Evolutionary conservation across 169 alveolate genomes (phyloP), one percentile per base, ranked within the genome.

Genomic region (Plasmodium billcollinsi): DNA sequence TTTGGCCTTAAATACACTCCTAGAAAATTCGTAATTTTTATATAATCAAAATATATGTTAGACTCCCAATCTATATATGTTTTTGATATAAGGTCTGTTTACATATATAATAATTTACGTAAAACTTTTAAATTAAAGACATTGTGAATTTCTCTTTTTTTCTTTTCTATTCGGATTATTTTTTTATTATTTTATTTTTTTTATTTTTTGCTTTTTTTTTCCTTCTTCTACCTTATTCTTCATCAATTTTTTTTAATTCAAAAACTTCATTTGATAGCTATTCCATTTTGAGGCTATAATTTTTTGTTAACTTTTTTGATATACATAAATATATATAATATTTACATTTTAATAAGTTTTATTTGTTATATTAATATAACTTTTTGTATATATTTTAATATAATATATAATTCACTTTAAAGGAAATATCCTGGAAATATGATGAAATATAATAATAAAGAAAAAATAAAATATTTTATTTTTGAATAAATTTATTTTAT

Each of bases 1-100:
- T 21, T 94, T 94, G 15, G 98, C 98, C 29, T 59, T 96, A 61
- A 96, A 96, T 66, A 94, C 95, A 14, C 76, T 96, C 26, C 70
- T 95, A 61, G 97, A 93, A 49, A 73, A 80, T 43, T 88, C 90
- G 3, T 80, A 80, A 80, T 56, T 56, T 56, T 56, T 15, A 56
- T 56, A 56, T 11, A 15, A 56, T 15, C 15, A 56, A 14, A 56
- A 56, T 14, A 15, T 56, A 15, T 56, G 15, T 33, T 33, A 33
- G 45, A 33, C 45, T 33, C 9, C 9, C 45, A 33, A 0, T 33
- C 8, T 33, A 33, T 67, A 67, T 58, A 59, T 50, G 20, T 9
- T 72, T 49, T 56, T 72, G 18, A 20, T 50, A 72, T 39, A 9
- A 24, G 15, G 26, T 18, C 50, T 72, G 26, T 33, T 5, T 7